Conservation (phyloP, 2,329 filamentous ascomycete species). For the Thelonectria blattea region DNA sequence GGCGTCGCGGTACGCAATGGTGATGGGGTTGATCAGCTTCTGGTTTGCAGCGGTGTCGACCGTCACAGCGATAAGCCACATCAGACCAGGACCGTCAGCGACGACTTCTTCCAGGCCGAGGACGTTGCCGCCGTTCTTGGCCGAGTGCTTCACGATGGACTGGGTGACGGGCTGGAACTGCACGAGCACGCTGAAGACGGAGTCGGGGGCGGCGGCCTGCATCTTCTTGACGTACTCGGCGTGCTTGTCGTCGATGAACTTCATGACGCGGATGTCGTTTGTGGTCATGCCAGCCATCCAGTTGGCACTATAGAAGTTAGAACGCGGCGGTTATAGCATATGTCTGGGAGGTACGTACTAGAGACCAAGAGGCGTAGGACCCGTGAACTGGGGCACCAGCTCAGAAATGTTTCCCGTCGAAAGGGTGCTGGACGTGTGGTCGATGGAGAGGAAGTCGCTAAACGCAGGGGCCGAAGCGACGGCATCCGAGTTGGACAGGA, state of each 20-base stretch:
- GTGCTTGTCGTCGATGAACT: conserved; percentile 40
- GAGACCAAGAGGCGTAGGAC: conserved; percentile 40
- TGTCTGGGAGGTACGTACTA: conserved; percentile 21
- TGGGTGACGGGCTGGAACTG: conserved; percentile 43
- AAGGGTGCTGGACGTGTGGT: conserved; percentile 32
- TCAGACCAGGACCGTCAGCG: conserved; percentile 43
- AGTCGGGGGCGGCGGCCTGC: conserved; percentile 33
- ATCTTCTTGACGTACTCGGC: conserved; percentile 38
- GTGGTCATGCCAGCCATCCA: conserved; percentile 43
- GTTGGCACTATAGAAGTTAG: conserved; percentile 29
- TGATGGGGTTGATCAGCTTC: conserved; percentile 40
- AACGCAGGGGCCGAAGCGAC: conserved; percentile 34
- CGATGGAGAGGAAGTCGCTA: conserved; percentile 28
- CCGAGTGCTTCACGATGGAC: conserved; percentile 35
- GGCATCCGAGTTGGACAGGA: conserved; percentile 40
- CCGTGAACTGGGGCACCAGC: conserved; percentile 41
- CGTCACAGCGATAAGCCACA: conserved; percentile 49
- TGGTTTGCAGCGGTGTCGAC: conserved; percentile 46
- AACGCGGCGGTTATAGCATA: fast-evolving
- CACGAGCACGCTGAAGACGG: conserved; percentile 36
- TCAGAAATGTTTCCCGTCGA: conserved; percentile 34
- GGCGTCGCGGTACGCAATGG: conserved; percentile 33
- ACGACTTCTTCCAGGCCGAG: conserved; percentile 44
- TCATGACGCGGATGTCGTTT: conserved; percentile 39
- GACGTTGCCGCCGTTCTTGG: conserved; percentile 39